A percentile compares a stretch with the other conserved stretches of the same genome.
These are phyloP conservation scores for Lathyrus sativus DNA, from an alignment of 306 rosid species.

Conservation along the genomic window DNA sequence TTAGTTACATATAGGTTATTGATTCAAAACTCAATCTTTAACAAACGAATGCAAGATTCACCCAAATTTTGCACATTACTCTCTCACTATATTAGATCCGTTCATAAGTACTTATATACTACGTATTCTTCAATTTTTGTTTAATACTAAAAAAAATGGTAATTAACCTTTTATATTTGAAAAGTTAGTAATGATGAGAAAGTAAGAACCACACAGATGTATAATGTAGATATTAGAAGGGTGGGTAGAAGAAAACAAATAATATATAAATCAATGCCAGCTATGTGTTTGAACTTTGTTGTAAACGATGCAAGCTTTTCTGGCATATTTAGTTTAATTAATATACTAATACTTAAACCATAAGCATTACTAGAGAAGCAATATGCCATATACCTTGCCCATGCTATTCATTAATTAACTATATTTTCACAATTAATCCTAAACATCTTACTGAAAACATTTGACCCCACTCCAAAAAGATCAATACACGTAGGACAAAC, in stretches of 20 bases:
- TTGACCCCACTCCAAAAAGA: not conserved
- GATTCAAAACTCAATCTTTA: no score
- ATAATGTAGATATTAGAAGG: not conserved
- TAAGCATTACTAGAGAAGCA: not conserved
- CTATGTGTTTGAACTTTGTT: slow-evolving; percentile 21
- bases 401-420: not conserved
- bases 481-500: slow-evolving; percentile 4
- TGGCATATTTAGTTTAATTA: not conserved
- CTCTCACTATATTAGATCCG: no score
- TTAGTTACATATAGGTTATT: no score
- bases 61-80: no score
- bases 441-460: slow-evolving; percentile 10
- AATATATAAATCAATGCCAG: slow-evolving; percentile 19
- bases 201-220: slow-evolving; percentile 3
- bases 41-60: no score
- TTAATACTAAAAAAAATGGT: not conserved
- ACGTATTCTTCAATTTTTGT: no score
- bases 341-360: no score
- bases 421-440: not conserved
- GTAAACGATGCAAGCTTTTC: slow-evolving; percentile 10
- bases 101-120: no score
- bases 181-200: not conserved
- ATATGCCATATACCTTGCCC: not conserved
- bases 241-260: slow-evolving; percentile 28
- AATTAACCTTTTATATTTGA: slow-evolving; percentile 1